Evolutionary conservation across 192 early-diverging fungal genomes (phyloP).

Genomic region (Linnemannia hyalina): DNA sequence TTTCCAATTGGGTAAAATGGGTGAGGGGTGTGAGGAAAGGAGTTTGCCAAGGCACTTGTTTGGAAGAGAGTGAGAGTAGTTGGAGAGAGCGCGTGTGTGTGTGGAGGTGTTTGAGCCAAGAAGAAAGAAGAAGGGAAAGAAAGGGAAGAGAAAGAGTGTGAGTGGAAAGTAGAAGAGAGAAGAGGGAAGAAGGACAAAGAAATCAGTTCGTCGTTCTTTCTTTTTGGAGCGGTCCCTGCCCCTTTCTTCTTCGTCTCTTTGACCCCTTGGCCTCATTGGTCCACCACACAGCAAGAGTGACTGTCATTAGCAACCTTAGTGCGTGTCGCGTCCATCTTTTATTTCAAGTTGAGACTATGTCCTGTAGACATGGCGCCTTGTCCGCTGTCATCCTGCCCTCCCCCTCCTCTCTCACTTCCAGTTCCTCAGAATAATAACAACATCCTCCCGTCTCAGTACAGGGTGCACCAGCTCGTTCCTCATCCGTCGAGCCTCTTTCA

Average conservation of each 20-base stretch:
- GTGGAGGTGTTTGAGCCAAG: not conserved
- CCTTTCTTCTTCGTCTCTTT: not conserved
- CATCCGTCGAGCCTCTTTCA: not conserved
- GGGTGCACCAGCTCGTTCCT: not conserved
- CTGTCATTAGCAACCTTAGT: not conserved
- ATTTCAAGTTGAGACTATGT: too few species aligned
- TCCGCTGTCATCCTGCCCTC: not conserved
- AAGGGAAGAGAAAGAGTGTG: not conserved
- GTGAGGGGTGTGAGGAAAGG: not conserved
- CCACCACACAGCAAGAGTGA: not conserved
- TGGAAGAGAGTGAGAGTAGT: not conserved
- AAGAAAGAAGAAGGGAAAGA: not conserved
- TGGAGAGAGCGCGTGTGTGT: not conserved
- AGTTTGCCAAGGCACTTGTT: too few species aligned
- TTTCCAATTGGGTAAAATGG: not conserved
- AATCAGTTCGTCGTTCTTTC: not conserved
- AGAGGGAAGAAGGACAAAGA: not conserved
- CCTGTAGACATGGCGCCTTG: too few species aligned
- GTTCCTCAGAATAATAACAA: not conserved
- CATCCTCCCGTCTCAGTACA: not conserved
- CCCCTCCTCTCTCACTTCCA: not conserved
- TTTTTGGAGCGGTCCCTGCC: not conserved
- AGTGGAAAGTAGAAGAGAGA: not conserved
- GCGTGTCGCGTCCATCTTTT: not conserved
- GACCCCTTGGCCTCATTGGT: not conserved